Evolutionary conservation across 192 early-diverging fungal species (phyloP).

Genomic region (Coemansia sp.): DNA sequence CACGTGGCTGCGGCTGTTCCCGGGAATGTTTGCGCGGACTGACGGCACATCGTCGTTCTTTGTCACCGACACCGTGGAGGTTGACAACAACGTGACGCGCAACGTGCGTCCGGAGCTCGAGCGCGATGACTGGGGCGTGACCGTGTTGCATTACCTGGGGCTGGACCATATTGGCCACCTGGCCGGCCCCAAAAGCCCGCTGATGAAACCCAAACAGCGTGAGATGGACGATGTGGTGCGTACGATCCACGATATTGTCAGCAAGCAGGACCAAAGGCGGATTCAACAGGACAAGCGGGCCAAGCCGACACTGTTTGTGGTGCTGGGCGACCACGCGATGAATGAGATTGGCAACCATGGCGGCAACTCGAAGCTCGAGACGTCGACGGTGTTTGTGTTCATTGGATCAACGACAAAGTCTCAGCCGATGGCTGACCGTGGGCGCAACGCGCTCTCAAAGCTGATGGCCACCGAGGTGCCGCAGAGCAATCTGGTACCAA

Average conservation of each 20-base stretch:
- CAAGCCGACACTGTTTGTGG: constrained; percentile 65
- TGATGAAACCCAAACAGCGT: constrained; percentile 71
- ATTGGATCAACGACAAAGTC: constrained; percentile 30
- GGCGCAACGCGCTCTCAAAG: constrained; percentile 22
- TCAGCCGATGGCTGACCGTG: constrained; percentile 12
- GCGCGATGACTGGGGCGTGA: constrained; percentile 61
- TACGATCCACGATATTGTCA: constrained; percentile 52
- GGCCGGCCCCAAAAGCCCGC: constrained; percentile 60
- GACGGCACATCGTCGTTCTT: constrained; percentile 60
- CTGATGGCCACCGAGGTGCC: constrained; percentile 27
- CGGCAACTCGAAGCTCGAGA: constrained; percentile 51
- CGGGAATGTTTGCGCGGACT: constrained; percentile 56
- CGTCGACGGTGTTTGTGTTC: constrained; percentile 52
- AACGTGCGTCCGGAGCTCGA: constrained; percentile 57
- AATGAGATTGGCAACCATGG: constrained; percentile 63
- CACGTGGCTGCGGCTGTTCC: constrained; percentile 92
- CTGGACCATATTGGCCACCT: constrained; percentile 79
- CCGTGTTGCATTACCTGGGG: constrained; percentile 79
- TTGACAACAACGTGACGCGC: constrained; percentile 69
- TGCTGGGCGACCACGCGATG: constrained; percentile 84
- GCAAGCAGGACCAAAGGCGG: constrained; percentile 45
- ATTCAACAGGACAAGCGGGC: constrained; percentile 24
- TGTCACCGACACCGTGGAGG: constrained; percentile 69
- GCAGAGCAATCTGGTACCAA: constrained; percentile 49
- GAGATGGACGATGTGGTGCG: constrained; percentile 71